Percentiles rank a stretch among this genome's conserved stretches.
Conservation (phyloP, 2,329 filamentous ascomycete genomes). For the Orbilia blumenaviensis region DNA sequence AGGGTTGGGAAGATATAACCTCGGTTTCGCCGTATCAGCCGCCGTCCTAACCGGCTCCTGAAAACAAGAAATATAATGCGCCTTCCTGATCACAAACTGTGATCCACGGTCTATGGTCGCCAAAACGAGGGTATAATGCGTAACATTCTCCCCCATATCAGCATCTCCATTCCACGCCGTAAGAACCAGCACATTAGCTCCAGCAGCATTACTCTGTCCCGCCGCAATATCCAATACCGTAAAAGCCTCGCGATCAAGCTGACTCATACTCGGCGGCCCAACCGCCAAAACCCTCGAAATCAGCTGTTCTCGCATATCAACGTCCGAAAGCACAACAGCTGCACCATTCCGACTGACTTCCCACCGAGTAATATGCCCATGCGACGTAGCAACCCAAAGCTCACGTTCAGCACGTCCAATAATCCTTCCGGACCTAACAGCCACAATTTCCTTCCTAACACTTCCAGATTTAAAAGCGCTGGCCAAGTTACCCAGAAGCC, state of each 20-base stretch:
- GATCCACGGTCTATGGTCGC: constrained; percentile 60
- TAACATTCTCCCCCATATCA: constrained; percentile 65
- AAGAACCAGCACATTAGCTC: constrained; percentile 36
- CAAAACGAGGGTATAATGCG: constrained; percentile 72
- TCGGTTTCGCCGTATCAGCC: constrained; percentile 65
- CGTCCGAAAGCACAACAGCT: constrained; percentile 76
- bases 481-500: constrained; percentile 73
- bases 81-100: constrained; percentile 53
- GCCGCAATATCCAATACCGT: constrained; percentile 83
- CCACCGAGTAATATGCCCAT: constrained; percentile 84
- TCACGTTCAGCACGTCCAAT: constrained; percentile 82
- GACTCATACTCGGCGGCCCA: constrained; percentile 21
- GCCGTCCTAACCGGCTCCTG: constrained; percentile 15
- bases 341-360: constrained; percentile 87
- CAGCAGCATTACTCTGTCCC: constrained; percentile 61
- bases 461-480: constrained; percentile 77
- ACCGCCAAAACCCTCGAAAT: constrained; percentile 60
- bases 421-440: constrained; percentile 77
- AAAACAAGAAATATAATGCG: constrained; percentile 48
- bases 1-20: constrained; percentile 79
- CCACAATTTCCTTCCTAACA: constrained; percentile 79
- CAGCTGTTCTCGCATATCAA: constrained; percentile 74
- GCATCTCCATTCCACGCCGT: constrained; percentile 40
- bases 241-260: constrained; percentile 64
- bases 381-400: constrained; percentile 79